A percentile compares a stretch with the other conserved stretches of the same genome.
Conservation (phyloP, 345 rosid species). For the Populus deltoides region DNA sequence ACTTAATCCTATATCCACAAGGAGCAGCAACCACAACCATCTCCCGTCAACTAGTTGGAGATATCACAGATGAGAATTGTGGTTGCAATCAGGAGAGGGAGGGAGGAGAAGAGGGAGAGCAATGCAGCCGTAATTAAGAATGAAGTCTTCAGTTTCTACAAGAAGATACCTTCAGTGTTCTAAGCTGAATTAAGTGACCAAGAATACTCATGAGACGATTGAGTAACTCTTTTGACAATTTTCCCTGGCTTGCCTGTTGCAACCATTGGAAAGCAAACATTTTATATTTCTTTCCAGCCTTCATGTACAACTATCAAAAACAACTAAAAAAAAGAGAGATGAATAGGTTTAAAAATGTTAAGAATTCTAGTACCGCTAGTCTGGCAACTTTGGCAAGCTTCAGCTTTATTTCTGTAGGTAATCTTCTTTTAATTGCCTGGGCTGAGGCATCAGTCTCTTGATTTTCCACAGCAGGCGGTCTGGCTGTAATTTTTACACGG, state of each 20-base stretch:
- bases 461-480: slow-evolving; percentile 71
- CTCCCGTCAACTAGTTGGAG: not conserved
- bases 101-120: not conserved
- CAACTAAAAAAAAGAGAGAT: not conserved
- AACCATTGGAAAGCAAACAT: slow-evolving; percentile 14
- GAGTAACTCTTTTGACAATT: slow-evolving; percentile 69
- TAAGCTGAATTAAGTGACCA: slow-evolving; percentile 84
- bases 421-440: slow-evolving; percentile 72
- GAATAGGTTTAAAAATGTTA: not conserved
- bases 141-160: not conserved
- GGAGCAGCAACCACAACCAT: slow-evolving; percentile 1
- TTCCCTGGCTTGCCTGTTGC: slow-evolving; percentile 77
- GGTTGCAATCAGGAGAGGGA: not conserved
- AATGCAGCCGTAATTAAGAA: not conserved
- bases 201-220: slow-evolving; percentile 84
- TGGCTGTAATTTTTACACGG: slow-evolving; percentile 49
- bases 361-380: slow-evolving; percentile 50
- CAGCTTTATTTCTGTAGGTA: slow-evolving; percentile 66
- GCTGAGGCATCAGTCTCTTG: slow-evolving; percentile 71
- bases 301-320: not conserved
- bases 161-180: slow-evolving; percentile 82
- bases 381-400: slow-evolving; percentile 77
- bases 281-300: slow-evolving; percentile 5
- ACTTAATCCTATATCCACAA: not conserved
- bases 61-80: not conserved